Conservation (phyloP, 2,329 filamentous ascomycete genomes). For the Byssochlamys sp. region DNA sequence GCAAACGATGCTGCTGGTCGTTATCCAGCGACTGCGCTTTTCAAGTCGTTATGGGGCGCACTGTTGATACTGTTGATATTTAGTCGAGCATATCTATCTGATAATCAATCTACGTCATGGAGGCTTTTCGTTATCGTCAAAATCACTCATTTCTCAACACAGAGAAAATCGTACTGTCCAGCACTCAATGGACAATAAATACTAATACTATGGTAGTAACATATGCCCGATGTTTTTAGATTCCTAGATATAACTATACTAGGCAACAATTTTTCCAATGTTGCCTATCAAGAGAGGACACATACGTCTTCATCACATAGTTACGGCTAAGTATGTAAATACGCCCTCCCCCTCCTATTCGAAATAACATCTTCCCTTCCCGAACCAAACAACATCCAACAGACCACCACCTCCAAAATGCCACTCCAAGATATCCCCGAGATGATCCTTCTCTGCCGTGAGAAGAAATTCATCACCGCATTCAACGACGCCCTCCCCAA, state of each 20-base stretch:
- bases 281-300: neutral
- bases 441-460: slow-evolving; percentile 37
- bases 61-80: neutral
- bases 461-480: slow-evolving; percentile 28
- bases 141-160: neutral
- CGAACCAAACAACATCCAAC: neutral
- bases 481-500: slow-evolving; percentile 28
- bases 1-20: neutral
- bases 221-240: no score
- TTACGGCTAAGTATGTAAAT: neutral
- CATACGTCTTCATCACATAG: neutral
- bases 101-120: neutral
- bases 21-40: neutral
- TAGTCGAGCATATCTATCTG: neutral
- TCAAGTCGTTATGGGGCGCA: neutral
- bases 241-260: neutral
- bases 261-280: neutral
- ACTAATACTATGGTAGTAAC: neutral
- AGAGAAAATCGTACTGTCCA: neutral
- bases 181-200: neutral
- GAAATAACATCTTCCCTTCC: neutral
- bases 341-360: neutral
- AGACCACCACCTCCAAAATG: neutral
- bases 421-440: slow-evolving; percentile 21
- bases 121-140: neutral